These are phyloP conservation scores for Carpinus viminea DNA, from an alignment of 306 rosid genomes.

Conservation along the genomic window DNA sequence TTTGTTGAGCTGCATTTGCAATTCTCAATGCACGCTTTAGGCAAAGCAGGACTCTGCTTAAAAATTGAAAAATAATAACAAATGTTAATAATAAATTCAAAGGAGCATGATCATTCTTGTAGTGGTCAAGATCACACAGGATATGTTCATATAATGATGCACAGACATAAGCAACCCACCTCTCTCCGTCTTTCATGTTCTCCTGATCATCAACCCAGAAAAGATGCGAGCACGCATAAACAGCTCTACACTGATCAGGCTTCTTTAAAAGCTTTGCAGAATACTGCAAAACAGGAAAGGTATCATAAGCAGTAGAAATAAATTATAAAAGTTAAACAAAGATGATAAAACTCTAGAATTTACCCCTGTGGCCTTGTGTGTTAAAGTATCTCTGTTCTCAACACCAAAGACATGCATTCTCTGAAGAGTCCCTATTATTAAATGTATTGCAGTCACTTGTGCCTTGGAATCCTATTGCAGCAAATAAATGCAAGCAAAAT, in stretches of 20 bases:
- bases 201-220: constrained; percentile 94
- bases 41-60: constrained; percentile 80
- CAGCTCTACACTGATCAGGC: constrained; percentile 94
- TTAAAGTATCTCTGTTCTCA: constrained; percentile 97
- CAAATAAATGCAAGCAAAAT: constrained; percentile 24
- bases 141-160: not conserved
- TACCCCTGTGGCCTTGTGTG: constrained; percentile 99
- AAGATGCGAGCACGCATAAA: constrained; percentile 89
- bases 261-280: constrained; percentile 97
- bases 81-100: constrained; percentile 5
- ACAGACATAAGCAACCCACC: constrained; percentile 53
- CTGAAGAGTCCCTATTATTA: constrained; percentile 97
- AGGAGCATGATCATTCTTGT: not conserved
- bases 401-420: constrained; percentile 98
- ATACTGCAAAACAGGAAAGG: constrained; percentile 51
- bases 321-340: not conserved
- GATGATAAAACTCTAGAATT: constrained; percentile 29
- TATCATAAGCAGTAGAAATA: constrained; percentile 14
- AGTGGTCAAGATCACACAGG: constrained; percentile 6
- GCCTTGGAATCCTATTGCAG: constrained; percentile 85
- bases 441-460: constrained; percentile 90
- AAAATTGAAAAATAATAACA: constrained; percentile 9
- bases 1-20: constrained; percentile 94
- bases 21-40: constrained; percentile 89
- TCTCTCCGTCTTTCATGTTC: constrained; percentile 92